These are phyloP conservation scores for Obelidium mucronatum DNA, from an alignment of 192 early-diverging fungal species.

Conservation along the genomic window DNA sequence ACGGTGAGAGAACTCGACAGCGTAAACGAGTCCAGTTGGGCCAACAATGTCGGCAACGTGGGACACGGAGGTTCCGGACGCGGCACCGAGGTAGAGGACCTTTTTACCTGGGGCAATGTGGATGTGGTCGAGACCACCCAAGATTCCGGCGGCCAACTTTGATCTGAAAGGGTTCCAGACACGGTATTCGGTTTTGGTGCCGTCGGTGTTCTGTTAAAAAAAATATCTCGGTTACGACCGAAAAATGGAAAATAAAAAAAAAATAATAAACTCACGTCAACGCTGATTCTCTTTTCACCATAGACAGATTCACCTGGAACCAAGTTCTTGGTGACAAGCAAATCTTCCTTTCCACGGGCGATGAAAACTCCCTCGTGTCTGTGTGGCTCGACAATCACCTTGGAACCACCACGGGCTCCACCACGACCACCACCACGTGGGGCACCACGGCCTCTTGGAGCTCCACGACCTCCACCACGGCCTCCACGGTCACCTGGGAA, in stretches of 20 bases:
- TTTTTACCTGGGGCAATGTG: conserved; percentile 94
- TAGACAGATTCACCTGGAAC: conserved; percentile 97
- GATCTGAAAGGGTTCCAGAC: conserved; percentile 99
- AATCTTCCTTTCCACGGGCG: conserved; percentile 98
- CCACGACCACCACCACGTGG: conserved; percentile 68
- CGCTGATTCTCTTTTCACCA: conserved; percentile 97
- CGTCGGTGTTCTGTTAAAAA: conserved; percentile 71
- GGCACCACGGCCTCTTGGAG: conserved; percentile 65
- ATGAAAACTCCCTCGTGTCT: conserved; percentile 96
- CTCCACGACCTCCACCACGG: conserved; percentile 61
- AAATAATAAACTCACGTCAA: conserved; percentile 74
- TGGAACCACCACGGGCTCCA: conserved; percentile 88
- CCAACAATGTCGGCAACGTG: conserved; percentile 99
- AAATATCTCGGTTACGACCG: neutral
- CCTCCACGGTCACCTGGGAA: conserved; percentile 57
- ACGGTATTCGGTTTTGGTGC: conserved; percentile 96
- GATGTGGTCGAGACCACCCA: conserved; percentile 96
- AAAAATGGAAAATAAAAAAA: conserved; percentile 17
- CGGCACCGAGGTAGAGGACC: conserved; percentile 97
- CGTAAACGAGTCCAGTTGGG: conserved; percentile 94
- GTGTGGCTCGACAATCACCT: conserved; percentile 97
- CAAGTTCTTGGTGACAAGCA: conserved; percentile 98
- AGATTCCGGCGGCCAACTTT: conserved; percentile 96
- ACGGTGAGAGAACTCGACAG: conserved; percentile 99
- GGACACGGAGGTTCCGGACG: conserved; percentile 92